Evolutionary conservation across 2,329 filamentous ascomycete species (phyloP).

Genomic region (Ceratocystiopsis brevicomis): DNA sequence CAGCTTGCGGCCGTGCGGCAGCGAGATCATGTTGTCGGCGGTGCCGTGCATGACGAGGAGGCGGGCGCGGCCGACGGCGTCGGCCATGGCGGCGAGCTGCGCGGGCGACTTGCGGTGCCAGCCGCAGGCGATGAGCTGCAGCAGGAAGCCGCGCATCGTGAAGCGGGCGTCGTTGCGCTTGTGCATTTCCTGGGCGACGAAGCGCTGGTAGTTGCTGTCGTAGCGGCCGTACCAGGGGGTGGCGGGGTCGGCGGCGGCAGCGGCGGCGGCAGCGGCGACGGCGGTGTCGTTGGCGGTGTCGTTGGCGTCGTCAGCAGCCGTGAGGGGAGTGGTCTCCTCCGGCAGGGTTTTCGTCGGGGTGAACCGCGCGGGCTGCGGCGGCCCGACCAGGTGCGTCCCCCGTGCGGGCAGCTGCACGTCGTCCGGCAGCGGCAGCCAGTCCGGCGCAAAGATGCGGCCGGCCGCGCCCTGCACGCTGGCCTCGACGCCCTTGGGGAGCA

Average conservation of each 20-base stretch:
- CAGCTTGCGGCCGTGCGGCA: conserved; percentile 50
- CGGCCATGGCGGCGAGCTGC: conserved; percentile 47
- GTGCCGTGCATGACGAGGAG: conserved; percentile 66
- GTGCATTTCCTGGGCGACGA: conserved; percentile 57
- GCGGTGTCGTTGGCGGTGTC: too few species aligned
- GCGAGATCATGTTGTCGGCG: conserved; percentile 57
- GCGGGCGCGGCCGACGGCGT: conserved; percentile 49
- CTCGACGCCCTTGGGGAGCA: conserved; percentile 54
- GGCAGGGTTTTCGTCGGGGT: not conserved
- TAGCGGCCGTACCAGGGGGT: conserved; percentile 24
- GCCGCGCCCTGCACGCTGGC: conserved; percentile 45
- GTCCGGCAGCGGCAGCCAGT: conserved; percentile 46
- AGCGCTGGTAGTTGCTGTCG: conserved; percentile 61
- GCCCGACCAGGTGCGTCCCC: conserved; percentile 9
- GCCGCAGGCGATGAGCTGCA: conserved; percentile 60
- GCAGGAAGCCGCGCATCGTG: conserved; percentile 46
- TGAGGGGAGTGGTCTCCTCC: too few species aligned
- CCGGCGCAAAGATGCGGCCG: conserved; percentile 42
- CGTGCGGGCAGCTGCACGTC: conserved; percentile 25
- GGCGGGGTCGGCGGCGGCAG: not conserved
- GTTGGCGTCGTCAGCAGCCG: too few species aligned
- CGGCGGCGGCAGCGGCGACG: not conserved
- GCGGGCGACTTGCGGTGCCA: conserved; percentile 57
- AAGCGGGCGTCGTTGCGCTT: conserved; percentile 50
- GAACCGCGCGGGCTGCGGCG: conserved; percentile 2